Conservation (phyloP, 495 filamentous ascomycete genomes). For the Evansstolkia leycettana region DNA sequence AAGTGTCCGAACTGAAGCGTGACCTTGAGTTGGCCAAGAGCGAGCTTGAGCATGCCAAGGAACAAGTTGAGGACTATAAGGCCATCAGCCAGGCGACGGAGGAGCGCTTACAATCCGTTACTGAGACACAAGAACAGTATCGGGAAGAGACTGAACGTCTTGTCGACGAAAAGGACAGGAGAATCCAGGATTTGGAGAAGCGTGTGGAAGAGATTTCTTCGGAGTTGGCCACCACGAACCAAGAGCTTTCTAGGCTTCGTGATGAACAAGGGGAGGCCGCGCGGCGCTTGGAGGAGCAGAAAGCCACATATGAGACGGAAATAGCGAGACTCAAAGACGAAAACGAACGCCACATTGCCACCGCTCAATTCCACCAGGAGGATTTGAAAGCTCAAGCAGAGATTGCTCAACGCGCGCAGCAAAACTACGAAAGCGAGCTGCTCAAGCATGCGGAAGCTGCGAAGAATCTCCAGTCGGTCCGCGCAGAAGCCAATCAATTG, state of each 20-base stretch:
- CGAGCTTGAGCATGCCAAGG: constrained; percentile 67
- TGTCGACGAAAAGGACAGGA: constrained; percentile 59
- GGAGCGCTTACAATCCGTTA: constrained; percentile 68
- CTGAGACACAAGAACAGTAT: constrained; percentile 74
- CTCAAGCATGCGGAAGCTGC: constrained; percentile 91
- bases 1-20: constrained; percentile 73
- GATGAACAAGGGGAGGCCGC: constrained; percentile 62
- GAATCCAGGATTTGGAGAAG: constrained; percentile 66
- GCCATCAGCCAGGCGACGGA: constrained; percentile 81
- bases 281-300: constrained; percentile 70
- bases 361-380: constrained; percentile 72
- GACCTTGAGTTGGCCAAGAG: constrained; percentile 62
- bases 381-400: constrained; percentile 87
- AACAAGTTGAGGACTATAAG: constrained; percentile 76
- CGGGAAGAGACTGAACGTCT: constrained; percentile 68
- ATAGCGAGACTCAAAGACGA: constrained; percentile 78
- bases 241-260: constrained; percentile 64
- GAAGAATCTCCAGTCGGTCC: constrained; percentile 62
- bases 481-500: constrained; percentile 68
- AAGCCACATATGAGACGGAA: constrained; percentile 56
- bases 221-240: constrained; percentile 69
- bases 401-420: constrained; percentile 84
- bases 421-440: constrained; percentile 88
- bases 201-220: constrained; percentile 67
- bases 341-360: constrained; percentile 61